Percentiles rank a stretch among this genome's conserved stretches.
These are phyloP conservation scores for Globisporangium alternatum DNA, from an alignment of 352 stramenopile genomes.

Conservation along the genomic window DNA sequence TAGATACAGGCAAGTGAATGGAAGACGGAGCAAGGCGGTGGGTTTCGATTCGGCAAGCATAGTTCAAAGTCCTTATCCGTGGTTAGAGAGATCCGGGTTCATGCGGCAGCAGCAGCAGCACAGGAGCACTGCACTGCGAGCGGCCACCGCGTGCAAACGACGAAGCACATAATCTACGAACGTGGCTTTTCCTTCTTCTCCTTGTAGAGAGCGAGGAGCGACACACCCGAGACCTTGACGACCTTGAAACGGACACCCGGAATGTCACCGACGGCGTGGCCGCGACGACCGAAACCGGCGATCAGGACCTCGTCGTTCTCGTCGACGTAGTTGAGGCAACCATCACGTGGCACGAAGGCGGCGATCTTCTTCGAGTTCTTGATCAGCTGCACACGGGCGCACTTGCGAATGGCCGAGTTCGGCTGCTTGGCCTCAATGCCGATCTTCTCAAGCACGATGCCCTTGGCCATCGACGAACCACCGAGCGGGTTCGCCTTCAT, in stretches of 20 bases:
- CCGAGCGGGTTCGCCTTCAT: constrained; percentile 99
- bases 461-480: constrained; percentile 99
- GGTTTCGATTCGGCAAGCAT: constrained; percentile 18
- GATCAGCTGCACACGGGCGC: constrained; percentile 99
- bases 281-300: constrained; percentile 98
- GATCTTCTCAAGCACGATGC: constrained; percentile 99
- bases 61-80: constrained; percentile 25
- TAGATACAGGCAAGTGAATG: not conserved
- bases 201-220: constrained; percentile 99
- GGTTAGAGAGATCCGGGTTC: constrained; percentile 13
- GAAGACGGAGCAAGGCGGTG: not conserved
- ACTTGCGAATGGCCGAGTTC: constrained; percentile 99
- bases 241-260: constrained; percentile 99
- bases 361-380: constrained; percentile 99
- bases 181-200: constrained; percentile 99
- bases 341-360: constrained; percentile 99
- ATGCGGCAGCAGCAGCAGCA: not conserved
- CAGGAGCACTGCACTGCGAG: not conserved
- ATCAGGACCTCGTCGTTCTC: constrained; percentile 99
- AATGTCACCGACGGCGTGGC: constrained; percentile 99
- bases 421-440: constrained; percentile 99
- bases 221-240: constrained; percentile 99
- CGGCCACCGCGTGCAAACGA: not conserved
- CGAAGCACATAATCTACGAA: constrained; percentile 83
- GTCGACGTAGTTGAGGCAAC: constrained; percentile 99